These are phyloP conservation scores for Fusarium ramigenum DNA, from an alignment of 2,329 filamentous ascomycete species.

Conservation along the genomic window DNA sequence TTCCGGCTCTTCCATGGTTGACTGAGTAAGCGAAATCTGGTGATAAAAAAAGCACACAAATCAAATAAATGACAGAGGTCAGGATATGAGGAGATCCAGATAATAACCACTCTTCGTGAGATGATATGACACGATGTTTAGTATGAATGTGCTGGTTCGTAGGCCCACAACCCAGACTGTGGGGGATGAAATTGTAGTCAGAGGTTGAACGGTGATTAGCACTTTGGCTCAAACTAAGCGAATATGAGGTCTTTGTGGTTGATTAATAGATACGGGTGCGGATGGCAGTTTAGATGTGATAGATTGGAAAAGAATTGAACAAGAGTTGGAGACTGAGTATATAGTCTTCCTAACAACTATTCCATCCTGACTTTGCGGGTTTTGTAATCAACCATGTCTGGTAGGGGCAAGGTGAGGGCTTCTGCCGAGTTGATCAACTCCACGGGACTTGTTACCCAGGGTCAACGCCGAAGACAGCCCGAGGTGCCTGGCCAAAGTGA, in stretches of 20 bases:
- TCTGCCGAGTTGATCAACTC: background rate
- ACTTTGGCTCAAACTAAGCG: slow-evolving; percentile 19
- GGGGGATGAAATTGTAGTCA: slow-evolving; percentile 22
- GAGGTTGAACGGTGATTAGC: slow-evolving; percentile 17
- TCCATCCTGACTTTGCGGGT: slow-evolving; percentile 21
- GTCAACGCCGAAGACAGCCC: slow-evolving; percentile 3
- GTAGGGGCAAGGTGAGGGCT: slow-evolving; percentile 1
- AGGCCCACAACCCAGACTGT: slow-evolving; percentile 23
- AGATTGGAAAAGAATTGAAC: background rate
- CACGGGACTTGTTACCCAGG: background rate
- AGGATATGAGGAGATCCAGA: background rate
- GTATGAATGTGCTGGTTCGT: background rate
- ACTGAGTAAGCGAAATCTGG: slow-evolving; percentile 4
- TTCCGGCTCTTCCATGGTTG: slow-evolving; percentile 34
- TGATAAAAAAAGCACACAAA: background rate
- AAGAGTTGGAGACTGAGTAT: slow-evolving; percentile 13
- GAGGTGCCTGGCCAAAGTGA: background rate
- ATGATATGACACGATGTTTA: slow-evolving; percentile 25
- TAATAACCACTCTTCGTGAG: background rate
- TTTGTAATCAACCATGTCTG: slow-evolving; percentile 35
- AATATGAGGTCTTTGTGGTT: slow-evolving; percentile 20
- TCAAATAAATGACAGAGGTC: background rate
- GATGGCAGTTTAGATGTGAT: background rate
- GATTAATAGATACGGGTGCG: slow-evolving; percentile 2
- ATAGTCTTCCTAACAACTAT: slow-evolving; percentile 20